phyloP scores from a whole-genome alignment of 345 rosid species.

The Excoecaria agallocha region DNA sequence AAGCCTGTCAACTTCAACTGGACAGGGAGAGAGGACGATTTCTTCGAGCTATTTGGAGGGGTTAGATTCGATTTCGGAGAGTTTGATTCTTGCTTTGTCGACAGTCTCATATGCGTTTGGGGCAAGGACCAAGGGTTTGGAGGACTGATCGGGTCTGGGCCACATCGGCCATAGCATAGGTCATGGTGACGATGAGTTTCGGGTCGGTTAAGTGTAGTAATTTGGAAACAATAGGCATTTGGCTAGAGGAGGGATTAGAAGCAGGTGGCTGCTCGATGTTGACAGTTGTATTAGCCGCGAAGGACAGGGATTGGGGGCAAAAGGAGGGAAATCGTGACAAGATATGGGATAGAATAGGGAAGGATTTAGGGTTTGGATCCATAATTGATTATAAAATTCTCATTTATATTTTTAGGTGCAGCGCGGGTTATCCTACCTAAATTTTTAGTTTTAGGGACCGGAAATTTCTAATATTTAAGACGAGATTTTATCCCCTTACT shows the following conservation, averaged over 20 bases:
- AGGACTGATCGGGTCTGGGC: slow-evolving; percentile 80
- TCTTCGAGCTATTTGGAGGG: slow-evolving; percentile 71
- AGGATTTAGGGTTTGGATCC: slow-evolving; percentile 70
- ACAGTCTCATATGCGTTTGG: slow-evolving; percentile 89
- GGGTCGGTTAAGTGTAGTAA: slow-evolving; percentile 72
- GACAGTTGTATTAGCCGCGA: slow-evolving; percentile 18
- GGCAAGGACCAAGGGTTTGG: slow-evolving; percentile 78
- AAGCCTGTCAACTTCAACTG: slow-evolving; percentile 45
- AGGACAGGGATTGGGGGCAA: slow-evolving; percentile 36
- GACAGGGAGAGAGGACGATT: slow-evolving; percentile 60
- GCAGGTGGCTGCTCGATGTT: slow-evolving; percentile 34
- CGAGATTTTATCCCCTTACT: too few species aligned
- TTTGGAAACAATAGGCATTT: slow-evolving; percentile 18
- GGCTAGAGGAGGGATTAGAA: slow-evolving; percentile 32
- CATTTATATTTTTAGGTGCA: too few species aligned
- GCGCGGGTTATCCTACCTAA: too few species aligned
- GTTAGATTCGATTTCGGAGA: slow-evolving; percentile 51
- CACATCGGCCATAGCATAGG: slow-evolving; percentile 63
- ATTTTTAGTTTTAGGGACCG: too few species aligned
- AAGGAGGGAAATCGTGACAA: slow-evolving; percentile 70
- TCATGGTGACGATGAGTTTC: slow-evolving; percentile 72
- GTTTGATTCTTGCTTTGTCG: slow-evolving; percentile 60
- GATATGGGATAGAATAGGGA: slow-evolving; percentile 88
- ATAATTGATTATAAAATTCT: too few species aligned
- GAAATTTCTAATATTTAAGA: too few species aligned